Conservation (phyloP, 371 early-diverging fungal species). For the Rhizomucor miehei region DNA sequence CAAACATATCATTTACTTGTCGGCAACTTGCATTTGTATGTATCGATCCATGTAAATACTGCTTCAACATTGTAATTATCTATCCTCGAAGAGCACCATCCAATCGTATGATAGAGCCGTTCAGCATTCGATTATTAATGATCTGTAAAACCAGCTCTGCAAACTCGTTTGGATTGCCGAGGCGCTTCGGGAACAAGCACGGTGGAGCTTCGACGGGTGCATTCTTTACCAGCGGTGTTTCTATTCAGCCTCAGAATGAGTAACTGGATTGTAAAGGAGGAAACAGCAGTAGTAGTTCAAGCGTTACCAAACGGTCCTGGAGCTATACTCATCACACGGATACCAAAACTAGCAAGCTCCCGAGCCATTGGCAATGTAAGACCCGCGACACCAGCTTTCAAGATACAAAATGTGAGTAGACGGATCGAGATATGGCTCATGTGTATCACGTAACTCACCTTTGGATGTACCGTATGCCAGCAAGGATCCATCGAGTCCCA, state of each 20-base stretch:
- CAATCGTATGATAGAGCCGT: conserved; percentile 58
- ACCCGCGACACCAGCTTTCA: conserved; percentile 50
- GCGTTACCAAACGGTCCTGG: conserved; percentile 56
- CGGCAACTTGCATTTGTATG: too few species aligned
- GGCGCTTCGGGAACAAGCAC: conserved; percentile 43
- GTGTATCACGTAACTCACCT: conserved; percentile 31
- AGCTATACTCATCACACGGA: conserved; percentile 59
- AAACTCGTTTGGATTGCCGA: conserved; percentile 52
- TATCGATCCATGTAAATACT: too few species aligned
- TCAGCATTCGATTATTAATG: conserved; percentile 55
- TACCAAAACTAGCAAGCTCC: conserved; percentile 50
- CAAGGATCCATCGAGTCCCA: conserved; percentile 50
- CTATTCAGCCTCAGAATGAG: conserved; percentile 7
- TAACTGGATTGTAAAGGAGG: neutral
- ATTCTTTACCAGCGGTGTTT: conserved; percentile 29
- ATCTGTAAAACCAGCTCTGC: conserved; percentile 47
- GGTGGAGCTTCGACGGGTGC: conserved; percentile 1
- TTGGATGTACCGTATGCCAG: conserved; percentile 58
- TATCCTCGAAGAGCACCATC: conserved; percentile 48
- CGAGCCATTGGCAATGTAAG: conserved; percentile 61
- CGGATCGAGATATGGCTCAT: too few species aligned
- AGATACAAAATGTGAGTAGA: neutral
- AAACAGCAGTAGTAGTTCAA: neutral
- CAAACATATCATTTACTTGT: too few species aligned
- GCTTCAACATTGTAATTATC: neutral